Evolutionary conservation across 2,329 filamentous ascomycete species (phyloP), one percentile per base, ranked within the genome.

Genomic region (Clonostachys byssicola): DNA sequence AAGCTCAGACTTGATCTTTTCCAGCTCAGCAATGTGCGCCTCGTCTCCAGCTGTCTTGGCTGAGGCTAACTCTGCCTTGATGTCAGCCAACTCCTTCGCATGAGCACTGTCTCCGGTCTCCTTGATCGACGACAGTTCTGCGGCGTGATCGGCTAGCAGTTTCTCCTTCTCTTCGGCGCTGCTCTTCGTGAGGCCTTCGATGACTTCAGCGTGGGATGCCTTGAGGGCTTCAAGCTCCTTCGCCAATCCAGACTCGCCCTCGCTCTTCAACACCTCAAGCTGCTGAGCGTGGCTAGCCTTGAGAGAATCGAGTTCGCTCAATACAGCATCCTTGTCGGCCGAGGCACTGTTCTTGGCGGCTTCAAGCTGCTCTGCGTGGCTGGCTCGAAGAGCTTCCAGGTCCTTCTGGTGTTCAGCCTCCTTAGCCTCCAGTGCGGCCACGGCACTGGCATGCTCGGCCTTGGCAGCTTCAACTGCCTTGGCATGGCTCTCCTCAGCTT

Each of bases 351-450:
- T 76, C 67, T 81, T 80, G 45, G 78, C 77, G 34, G 64, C 64
- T 60, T 83, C 78, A 10, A 85, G 59, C 56, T 80, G 79, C 65
- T 82, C 77, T 6, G 77, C 77, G 54, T 85, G 77, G 52, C 71
- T 77, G 10, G 76, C 73, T 49, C 71, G 75, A 42, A 86, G 63
- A 3, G 76, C 74, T 39, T 81, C 76, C 2, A 85, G 62, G 40
- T 71, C 71, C 57, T 74, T 70, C 52, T 81, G 71, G 52, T 83
- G 74, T 47, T 78, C 73, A 16, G 67, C 67, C 50, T 79, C 72
- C 56, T 76, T 77, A 33, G 70, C 64, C 46, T 78, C 69, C 38
- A 83, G 60, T 10, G 75, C 69, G 16, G 69, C 66, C 30, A 74
- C 59, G 13, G 70, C 70, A 45, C 66, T 64, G 5, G 66, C 66